A percentile compares a stretch with the other conserved stretches of the same genome.
Evolutionary conservation across 2,329 filamentous ascomycete species (phyloP).

Genomic region (Neoascochyta sp.): DNA sequence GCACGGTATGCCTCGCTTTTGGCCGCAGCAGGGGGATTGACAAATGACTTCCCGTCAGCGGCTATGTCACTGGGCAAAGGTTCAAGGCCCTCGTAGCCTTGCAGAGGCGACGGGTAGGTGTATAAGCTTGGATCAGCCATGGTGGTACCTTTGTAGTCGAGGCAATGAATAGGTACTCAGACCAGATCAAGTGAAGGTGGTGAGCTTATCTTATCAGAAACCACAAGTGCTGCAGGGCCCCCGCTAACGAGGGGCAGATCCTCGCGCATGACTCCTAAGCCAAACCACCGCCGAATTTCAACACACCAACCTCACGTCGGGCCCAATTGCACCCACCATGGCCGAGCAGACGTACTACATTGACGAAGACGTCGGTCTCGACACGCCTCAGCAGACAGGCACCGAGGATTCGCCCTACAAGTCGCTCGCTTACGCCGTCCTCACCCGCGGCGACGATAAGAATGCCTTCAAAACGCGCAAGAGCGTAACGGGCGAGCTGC

Average conservation of each 20-base stretch:
- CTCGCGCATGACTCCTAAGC: constrained; percentile 23
- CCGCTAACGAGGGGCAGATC: constrained; percentile 15
- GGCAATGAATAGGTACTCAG: constrained; percentile 8
- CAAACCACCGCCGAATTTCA: constrained; percentile 30
- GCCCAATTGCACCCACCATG: constrained; percentile 34
- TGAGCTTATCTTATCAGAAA: constrained; percentile 17
- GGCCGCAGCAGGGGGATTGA: constrained; percentile 60
- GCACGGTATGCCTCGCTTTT: constrained; percentile 66
- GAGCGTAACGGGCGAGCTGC: constrained; percentile 35
- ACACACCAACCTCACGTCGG: constrained; percentile 13
- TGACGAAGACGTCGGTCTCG: constrained; percentile 74
- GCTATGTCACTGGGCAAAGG: constrained; percentile 58
- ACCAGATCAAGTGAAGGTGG: background rate
- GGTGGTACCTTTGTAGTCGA: constrained; percentile 1
- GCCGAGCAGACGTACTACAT: constrained; percentile 60
- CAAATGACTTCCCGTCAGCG: constrained; percentile 73
- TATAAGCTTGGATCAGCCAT: constrained; percentile 46
- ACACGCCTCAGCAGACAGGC: constrained; percentile 63
- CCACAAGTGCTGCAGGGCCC: constrained; percentile 18
- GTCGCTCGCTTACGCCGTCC: constrained; percentile 71
- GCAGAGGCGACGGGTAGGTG: constrained; percentile 55
- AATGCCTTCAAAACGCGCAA: constrained; percentile 68
- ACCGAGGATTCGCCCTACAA: constrained; percentile 75
- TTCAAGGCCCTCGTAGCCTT: constrained; percentile 55
- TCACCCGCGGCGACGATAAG: constrained; percentile 62